Percentiles rank a stretch among this genome's conserved stretches.
These are phyloP conservation scores for Hypoxylon fuscum DNA, from an alignment of 495 filamentous ascomycete genomes.

Conservation along the genomic window DNA sequence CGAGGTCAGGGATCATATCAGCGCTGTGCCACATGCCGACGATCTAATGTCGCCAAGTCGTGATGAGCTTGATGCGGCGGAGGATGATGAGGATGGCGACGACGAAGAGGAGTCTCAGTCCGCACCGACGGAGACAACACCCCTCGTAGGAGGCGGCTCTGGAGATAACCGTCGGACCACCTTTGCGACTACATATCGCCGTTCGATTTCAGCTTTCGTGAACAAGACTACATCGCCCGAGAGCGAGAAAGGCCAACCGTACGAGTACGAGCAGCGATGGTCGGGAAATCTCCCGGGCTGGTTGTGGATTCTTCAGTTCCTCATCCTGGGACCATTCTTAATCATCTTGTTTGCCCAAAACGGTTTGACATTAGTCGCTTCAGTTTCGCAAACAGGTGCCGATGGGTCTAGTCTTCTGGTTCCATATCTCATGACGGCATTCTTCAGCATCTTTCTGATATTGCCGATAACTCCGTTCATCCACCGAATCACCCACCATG, in stretches of 20 bases:
- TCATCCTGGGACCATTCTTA: slow-evolving; percentile 78
- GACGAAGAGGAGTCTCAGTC: slow-evolving; percentile 61
- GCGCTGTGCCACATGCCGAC: slow-evolving; percentile 44
- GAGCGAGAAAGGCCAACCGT: slow-evolving; percentile 54
- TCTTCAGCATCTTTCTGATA: slow-evolving; percentile 75
- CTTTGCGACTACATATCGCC: slow-evolving; percentile 73
- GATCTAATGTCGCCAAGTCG: slow-evolving; percentile 40
- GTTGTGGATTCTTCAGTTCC: slow-evolving; percentile 87
- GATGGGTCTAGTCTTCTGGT: slow-evolving; percentile 74
- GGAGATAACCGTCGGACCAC: slow-evolving; percentile 66
- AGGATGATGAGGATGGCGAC: slow-evolving; percentile 49
- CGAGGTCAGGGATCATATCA: slow-evolving; percentile 51
- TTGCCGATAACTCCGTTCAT: slow-evolving; percentile 83
- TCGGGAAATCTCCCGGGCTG: slow-evolving; percentile 78
- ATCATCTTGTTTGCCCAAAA: slow-evolving; percentile 79
- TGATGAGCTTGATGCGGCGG: slow-evolving; percentile 40
- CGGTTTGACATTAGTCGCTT: slow-evolving; percentile 74
- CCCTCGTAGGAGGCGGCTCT: slow-evolving; percentile 68
- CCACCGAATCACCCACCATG: slow-evolving; percentile 83
- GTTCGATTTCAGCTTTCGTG: slow-evolving; percentile 54
- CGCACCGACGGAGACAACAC: slow-evolving; percentile 76
- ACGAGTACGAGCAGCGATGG: slow-evolving; percentile 86
- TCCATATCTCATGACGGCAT: slow-evolving; percentile 74
- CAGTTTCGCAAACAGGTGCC: slow-evolving; percentile 79
- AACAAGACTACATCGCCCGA: slow-evolving; percentile 44